phyloP scores from a whole-genome alignment of 2,329 filamentous ascomycete species.

The Chaetomium strumarium region DNA sequence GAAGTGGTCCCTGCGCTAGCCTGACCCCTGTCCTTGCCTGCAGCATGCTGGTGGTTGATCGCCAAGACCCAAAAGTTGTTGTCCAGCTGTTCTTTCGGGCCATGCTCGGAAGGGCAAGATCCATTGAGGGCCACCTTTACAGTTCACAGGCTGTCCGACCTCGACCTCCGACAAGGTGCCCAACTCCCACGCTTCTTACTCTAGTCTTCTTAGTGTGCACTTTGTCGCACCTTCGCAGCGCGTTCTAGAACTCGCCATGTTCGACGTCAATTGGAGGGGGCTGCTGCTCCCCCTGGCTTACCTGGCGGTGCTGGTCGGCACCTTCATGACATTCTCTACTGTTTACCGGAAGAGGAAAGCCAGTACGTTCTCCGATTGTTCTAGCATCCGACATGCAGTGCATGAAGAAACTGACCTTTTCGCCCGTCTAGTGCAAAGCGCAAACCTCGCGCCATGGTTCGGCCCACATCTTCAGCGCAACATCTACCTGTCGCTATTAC shows the following conservation, averaged over 20 bases:
- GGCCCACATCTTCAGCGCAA: slow-evolving; percentile 84
- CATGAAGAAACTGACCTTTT: slow-evolving; percentile 19
- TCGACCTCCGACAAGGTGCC: neutral
- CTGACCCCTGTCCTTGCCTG: neutral
- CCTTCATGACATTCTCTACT: slow-evolving; percentile 84
- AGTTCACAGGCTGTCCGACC: neutral
- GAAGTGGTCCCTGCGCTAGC: neutral
- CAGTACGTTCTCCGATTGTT: slow-evolving; percentile 45
- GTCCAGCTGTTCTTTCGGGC: slow-evolving; percentile 27
- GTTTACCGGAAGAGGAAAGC: slow-evolving; percentile 92
- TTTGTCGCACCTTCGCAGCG: neutral
- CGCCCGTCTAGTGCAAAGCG: slow-evolving; percentile 57
- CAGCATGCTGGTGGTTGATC: neutral
- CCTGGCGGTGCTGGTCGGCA: slow-evolving; percentile 77
- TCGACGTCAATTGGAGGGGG: slow-evolving; percentile 70
- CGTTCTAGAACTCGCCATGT: slow-evolving; percentile 32
- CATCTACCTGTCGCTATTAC: slow-evolving; percentile 86
- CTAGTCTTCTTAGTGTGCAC: neutral
- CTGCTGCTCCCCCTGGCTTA: slow-evolving; percentile 86
- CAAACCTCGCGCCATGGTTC: slow-evolving; percentile 92
- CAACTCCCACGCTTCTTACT: slow-evolving; percentile 3
- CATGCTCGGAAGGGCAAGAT: neutral
- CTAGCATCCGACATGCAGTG: neutral
- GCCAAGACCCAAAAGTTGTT: slow-evolving; percentile 22
- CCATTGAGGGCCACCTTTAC: slow-evolving; percentile 11